These are phyloP conservation scores for Flaveria brownii DNA, from an alignment of 129 eudicot species.

Conservation along the genomic window DNA sequence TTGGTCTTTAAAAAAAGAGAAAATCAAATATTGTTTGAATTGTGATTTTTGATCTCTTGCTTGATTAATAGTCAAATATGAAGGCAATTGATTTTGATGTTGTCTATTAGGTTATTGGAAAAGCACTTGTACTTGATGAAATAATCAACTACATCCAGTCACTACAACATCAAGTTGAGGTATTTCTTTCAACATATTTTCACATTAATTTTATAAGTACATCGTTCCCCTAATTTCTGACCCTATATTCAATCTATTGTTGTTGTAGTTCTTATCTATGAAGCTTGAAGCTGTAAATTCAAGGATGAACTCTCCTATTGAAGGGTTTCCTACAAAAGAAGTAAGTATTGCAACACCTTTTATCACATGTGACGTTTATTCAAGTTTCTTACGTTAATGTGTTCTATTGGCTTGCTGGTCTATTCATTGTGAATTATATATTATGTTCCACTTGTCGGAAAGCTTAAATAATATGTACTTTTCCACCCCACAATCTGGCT, in stretches of 20 bases:
- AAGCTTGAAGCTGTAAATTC: constrained; percentile 97
- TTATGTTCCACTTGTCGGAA: constrained; percentile 5
- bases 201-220: constrained; percentile 3
- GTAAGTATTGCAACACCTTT: constrained; percentile 47
- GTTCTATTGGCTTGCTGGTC: constrained; percentile 17
- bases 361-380: constrained; percentile 14
- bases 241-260: constrained; percentile 4
- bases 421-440: constrained; percentile 20
- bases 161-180: constrained; percentile 95
- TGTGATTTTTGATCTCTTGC: constrained; percentile 20
- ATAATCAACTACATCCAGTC: constrained; percentile 89
- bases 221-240: not conserved
- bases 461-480: constrained; percentile 18
- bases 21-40: not conserved
- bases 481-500: constrained; percentile 10
- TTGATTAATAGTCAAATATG: not conserved
- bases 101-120: constrained; percentile 71
- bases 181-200: constrained; percentile 31
- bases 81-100: constrained; percentile 12
- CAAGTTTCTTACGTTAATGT: constrained; percentile 17
- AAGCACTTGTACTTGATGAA: constrained; percentile 95
- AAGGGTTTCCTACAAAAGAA: constrained; percentile 70
- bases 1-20: not conserved
- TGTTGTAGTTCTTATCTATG: constrained; percentile 83
- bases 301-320: constrained; percentile 55